Conservation (phyloP, 352 stramenopile genomes). For the Phytophthora pinifolia region DNA sequence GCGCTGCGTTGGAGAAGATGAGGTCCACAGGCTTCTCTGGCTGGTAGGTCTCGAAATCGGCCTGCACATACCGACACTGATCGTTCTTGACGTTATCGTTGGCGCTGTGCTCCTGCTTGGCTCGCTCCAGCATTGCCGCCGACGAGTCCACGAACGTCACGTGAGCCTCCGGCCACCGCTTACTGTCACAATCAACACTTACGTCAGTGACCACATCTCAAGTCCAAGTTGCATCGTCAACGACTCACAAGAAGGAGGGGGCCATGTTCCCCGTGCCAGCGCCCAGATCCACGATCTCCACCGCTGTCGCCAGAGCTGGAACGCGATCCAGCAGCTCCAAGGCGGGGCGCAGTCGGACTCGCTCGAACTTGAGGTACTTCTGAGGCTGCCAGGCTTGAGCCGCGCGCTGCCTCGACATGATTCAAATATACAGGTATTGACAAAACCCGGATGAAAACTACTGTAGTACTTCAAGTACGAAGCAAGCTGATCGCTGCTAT, state of each 20-base stretch:
- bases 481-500: too few relatives aligned
- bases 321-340: constrained; percentile 61
- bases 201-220: neutral
- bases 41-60: constrained; percentile 58
- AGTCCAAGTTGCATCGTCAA: neutral
- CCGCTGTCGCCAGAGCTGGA: constrained; percentile 14
- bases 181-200: constrained; percentile 15
- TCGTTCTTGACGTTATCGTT: constrained; percentile 18
- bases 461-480: too few relatives aligned
- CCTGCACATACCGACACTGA: constrained; percentile 42
- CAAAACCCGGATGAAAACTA: too few relatives aligned
- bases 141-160: constrained; percentile 70
- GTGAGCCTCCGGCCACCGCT: constrained; percentile 47
- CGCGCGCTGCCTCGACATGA: too few relatives aligned
- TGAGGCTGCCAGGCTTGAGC: constrained; percentile 48
- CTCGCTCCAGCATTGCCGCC: constrained; percentile 53
- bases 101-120: constrained; percentile 36
- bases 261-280: constrained; percentile 72
- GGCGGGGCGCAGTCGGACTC: constrained; percentile 50
- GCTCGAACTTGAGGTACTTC: constrained; percentile 66
- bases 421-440: too few relatives aligned
- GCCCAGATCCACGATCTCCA: constrained; percentile 57
- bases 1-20: constrained; percentile 69
- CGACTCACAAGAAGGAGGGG: constrained; percentile 48
- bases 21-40: constrained; percentile 63